Percentiles rank a stretch among this genome's conserved stretches.
These are phyloP conservation scores for Penicillium cosmopolitanum DNA, from an alignment of 495 filamentous ascomycete genomes.

Conservation along the genomic window DNA sequence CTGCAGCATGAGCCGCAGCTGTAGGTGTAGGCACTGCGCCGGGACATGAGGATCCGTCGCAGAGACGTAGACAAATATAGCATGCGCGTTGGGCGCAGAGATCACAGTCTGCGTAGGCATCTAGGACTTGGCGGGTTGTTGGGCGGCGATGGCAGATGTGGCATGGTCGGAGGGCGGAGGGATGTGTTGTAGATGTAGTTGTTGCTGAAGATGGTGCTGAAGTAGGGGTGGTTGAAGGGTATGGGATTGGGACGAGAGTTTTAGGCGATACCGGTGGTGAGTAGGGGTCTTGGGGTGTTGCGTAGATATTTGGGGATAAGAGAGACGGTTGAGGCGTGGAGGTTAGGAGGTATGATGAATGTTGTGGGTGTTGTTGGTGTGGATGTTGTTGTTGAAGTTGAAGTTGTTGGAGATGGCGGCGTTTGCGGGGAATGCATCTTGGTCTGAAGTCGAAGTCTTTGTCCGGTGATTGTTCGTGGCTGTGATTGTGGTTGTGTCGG, in stretches of 20 bases:
- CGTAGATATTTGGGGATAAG: constrained; percentile 30
- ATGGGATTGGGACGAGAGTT: constrained; percentile 32
- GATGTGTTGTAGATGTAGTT: neutral
- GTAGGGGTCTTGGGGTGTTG: constrained; percentile 26
- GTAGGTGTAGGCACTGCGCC: neutral
- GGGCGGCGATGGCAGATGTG: constrained; percentile 56
- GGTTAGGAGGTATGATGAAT: constrained; percentile 12
- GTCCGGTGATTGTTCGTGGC: neutral
- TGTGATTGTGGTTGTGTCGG: neutral
- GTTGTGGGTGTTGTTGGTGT: constrained; percentile 18
- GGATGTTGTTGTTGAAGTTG: constrained; percentile 15
- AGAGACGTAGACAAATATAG: constrained; percentile 57
- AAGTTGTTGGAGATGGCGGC: constrained; percentile 32
- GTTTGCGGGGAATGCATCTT: constrained; percentile 41
- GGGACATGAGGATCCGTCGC: constrained; percentile 39
- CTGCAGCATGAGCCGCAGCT: constrained; percentile 4
- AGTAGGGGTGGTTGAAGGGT: constrained; percentile 4
- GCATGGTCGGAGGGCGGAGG: constrained; percentile 46
- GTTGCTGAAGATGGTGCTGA: constrained; percentile 22
- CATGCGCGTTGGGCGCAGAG: constrained; percentile 52
- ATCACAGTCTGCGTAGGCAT: constrained; percentile 55
- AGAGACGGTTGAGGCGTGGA: constrained; percentile 17
- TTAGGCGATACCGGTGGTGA: constrained; percentile 45
- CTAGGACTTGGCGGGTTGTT: constrained; percentile 48
- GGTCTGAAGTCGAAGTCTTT: constrained; percentile 29